These are phyloP conservation scores for Naumovozyma castellii DNA, from an alignment of 805 yeast genomes.

Conservation along the genomic window DNA sequence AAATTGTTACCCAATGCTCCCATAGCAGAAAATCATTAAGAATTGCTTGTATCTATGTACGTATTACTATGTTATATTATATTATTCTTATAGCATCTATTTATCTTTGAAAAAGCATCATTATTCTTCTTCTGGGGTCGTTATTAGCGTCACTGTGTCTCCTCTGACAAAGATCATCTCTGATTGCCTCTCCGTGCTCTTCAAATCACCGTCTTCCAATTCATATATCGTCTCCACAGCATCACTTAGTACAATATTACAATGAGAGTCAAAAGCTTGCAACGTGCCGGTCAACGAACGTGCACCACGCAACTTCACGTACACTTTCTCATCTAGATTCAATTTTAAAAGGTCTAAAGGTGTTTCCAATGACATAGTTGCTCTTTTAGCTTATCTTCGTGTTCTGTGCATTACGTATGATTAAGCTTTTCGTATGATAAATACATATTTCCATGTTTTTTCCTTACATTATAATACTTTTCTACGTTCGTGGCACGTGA, in stretches of 20 bases:
- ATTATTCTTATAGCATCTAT: too few relatives aligned
- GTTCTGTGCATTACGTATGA: too few relatives aligned
- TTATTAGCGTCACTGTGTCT: slow-evolving; percentile 85
- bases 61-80: too few relatives aligned
- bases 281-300: slow-evolving; percentile 84
- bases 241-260: slow-evolving; percentile 90
- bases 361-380: slow-evolving; percentile 32
- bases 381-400: too few relatives aligned
- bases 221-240: slow-evolving; percentile 75
- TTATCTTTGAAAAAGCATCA: too few relatives aligned
- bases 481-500: too few relatives aligned
- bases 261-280: slow-evolving; percentile 93
- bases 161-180: slow-evolving; percentile 96
- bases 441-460: too few relatives aligned
- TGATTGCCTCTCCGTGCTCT: slow-evolving; percentile 45
- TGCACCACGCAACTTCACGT: slow-evolving; percentile 87
- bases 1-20: slow-evolving; percentile 9
- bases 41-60: too few relatives aligned
- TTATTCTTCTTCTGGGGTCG: slow-evolving; percentile 34
- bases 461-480: too few relatives aligned
- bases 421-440: too few relatives aligned
- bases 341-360: slow-evolving; percentile 87
- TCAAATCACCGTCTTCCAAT: slow-evolving; percentile 39
- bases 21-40: slow-evolving; percentile 5
- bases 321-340: slow-evolving; percentile 77